Conservation (phyloP, 768 basidiomycete genomes). For the Macrolepiota fuliginosa region DNA sequence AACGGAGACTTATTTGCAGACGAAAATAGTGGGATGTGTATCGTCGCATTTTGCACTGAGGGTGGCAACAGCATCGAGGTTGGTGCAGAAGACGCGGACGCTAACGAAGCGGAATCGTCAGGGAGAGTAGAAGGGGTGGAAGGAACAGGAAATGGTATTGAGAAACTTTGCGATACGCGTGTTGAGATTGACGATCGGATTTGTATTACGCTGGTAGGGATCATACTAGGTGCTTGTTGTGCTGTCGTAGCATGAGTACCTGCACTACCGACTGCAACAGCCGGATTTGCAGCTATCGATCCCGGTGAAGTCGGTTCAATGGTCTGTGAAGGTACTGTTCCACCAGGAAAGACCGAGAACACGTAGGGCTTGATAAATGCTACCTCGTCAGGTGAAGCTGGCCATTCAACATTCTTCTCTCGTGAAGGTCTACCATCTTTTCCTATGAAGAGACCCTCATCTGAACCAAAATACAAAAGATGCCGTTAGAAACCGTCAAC, state of each 20-base stretch:
- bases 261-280: constrained; percentile 9
- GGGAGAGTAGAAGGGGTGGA: constrained; percentile 18
- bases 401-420: constrained; percentile 60
- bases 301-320: constrained; percentile 19
- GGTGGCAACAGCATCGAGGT: not conserved
- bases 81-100: constrained; percentile 19
- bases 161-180: constrained; percentile 46
- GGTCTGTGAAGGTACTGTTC: constrained; percentile 42
- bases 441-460: constrained; percentile 66
- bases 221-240: constrained; percentile 33
- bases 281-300: not conserved
- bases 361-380: constrained; percentile 78
- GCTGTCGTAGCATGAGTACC: not conserved
- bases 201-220: constrained; percentile 61
- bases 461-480: constrained; percentile 32
- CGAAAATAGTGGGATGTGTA: constrained; percentile 65
- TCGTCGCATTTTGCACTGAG: constrained; percentile 37
- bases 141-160: constrained; percentile 63
- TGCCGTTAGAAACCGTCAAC: not conserved
- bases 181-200: constrained; percentile 71
- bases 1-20: constrained; percentile 50
- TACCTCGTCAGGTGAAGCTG: constrained; percentile 83
- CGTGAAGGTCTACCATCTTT: constrained; percentile 54
- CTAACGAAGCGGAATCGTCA: constrained; percentile 20
- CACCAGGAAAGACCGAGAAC: constrained; percentile 70